A percentile compares a stretch with the other conserved stretches of the same genome.
Evolutionary conservation across 306 rosid species (phyloP).

Genomic region (Hippophae rhamnoides): DNA sequence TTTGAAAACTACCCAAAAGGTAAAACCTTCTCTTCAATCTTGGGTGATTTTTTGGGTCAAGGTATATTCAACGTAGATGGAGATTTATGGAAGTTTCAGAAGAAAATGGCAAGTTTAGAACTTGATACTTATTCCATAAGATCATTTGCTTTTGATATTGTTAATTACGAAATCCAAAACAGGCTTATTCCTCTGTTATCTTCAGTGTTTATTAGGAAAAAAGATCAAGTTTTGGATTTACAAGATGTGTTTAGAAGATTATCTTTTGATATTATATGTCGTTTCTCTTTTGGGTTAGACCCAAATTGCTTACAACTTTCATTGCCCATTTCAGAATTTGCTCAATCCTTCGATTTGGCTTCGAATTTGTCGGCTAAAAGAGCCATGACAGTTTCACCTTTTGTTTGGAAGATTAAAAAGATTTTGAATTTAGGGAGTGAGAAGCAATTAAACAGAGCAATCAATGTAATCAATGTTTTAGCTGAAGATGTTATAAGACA

Average conservation of each 20-base stretch:
- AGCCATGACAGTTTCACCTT: conserved; percentile 59
- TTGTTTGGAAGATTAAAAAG: conserved; percentile 61
- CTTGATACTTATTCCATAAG: conserved; percentile 38
- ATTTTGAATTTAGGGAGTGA: conserved; percentile 59
- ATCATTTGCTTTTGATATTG: conserved; percentile 52
- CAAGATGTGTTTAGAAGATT: conserved; percentile 68
- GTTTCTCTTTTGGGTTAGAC: conserved; percentile 72
- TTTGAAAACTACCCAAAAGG: conserved; percentile 76
- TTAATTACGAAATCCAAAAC: conserved; percentile 39
- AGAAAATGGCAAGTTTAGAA: conserved; percentile 51
- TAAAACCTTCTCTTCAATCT: conserved; percentile 48
- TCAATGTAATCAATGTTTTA: conserved; percentile 34
- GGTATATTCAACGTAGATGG: conserved; percentile 91
- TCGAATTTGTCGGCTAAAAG: conserved; percentile 67
- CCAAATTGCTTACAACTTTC: conserved; percentile 56
- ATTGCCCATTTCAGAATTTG: conserved; percentile 50
- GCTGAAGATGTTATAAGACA: conserved; percentile 58
- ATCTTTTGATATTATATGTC: conserved; percentile 56
- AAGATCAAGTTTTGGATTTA: conserved; percentile 34
- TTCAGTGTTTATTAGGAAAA: conserved; percentile 9
- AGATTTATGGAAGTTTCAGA: conserved; percentile 57
- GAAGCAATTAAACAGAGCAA: conserved; percentile 32
- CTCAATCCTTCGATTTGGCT: conserved; percentile 57
- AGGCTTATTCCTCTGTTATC: conserved; percentile 50
- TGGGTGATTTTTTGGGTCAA: conserved; percentile 63